Evolutionary conservation across 768 basidiomycete genomes (phyloP), one percentile per base, ranked within the genome.

Genomic region (Melanogaster broomeanus): DNA sequence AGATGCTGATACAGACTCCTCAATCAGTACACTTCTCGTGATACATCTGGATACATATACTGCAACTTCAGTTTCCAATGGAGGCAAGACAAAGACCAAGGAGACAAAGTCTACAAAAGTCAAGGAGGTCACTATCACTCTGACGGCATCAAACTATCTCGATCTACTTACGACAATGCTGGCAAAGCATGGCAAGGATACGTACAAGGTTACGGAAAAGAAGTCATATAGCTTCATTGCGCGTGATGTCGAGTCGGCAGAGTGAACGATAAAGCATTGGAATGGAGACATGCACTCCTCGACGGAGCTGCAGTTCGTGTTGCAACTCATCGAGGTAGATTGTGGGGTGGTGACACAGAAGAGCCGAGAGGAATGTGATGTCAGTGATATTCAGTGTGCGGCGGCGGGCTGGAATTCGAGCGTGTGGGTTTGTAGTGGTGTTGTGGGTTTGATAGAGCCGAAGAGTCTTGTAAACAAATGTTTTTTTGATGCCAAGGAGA

Each of bases 261-360:
- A n/a, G n/a, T n/a, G n/a, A n/a, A n/a, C n/a, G n/a, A n/a, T n/a
- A n/a, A n/a, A n/a, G n/a, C n/a, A n/a, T n/a, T n/a, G n/a, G n/a
- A n/a, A n/a, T n/a, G 18, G 48, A 45, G 19, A 47, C 42, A 33
- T 39, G 6, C 4, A 58, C 42, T 37, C 43, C 42, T 37, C 43
- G 13, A n/a, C 15, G 7, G 10, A 42, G 11, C 6, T 11, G 19
- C 7, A 58, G 45, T 24, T 40, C n/a, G 15, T 55, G 24, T 22
- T 55, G 53, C n/a, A 55, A 15, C 24, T 55, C 56, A 42, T 58
- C 44, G 21, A 55, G 53, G 34, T 58, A 58, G 2, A 52, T 41
- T 4, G 44, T 39, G n/a, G 37, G 39, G 8, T 33, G 19, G 6
- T 28, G 45, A n/a, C 15, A 15, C 22, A 52, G 21, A 33, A 30